Base-by-base conservation (phyloP, 805 yeast species). In the Clavispora fructus region DNA sequence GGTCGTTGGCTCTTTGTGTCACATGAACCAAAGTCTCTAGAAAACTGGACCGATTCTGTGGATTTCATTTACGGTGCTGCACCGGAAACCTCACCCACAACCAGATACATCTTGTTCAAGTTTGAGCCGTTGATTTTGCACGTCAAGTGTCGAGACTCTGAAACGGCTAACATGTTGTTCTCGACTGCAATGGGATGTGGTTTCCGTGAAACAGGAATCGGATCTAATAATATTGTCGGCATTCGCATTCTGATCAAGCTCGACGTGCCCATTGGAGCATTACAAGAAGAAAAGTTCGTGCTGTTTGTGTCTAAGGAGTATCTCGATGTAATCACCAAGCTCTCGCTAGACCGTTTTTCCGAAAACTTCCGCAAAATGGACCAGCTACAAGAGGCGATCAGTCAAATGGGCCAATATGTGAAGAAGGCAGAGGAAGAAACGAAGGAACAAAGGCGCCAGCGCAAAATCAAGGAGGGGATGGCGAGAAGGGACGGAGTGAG, bases 41-140 rank as follows among this genome's bases (percentile, higher is more conserved):
- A 59, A 1, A 60, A 68, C 13, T 83, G 88, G 88, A 62, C 73
- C 52, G 61, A 69, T 45, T 51, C 49, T 2, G 55, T 66, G 11
- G 58, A 54, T 14, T 68, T 64, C 43, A 44, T 45, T 14, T 37
- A 39, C 35, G 35, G 17, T 5, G 13, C 26, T 7, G 43, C 35
- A 1, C 38, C 38, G 9, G 27, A 13, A 3, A 26, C 31, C 8
- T 31, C 30, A 4, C 33, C 25, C 16, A 48, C 57, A 23, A 70
- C 75, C 1, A 68, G 95, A 43, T 82, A 74, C 50, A 75, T 88
- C 7, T 69, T 88, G 30, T 88, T 72, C 69, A 89, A 90, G 57
- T 89, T 82, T 54, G 96, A 89, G 65, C 95, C 96, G 4, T 74
- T 89, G 61, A 88, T 89, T 41, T 65, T 88, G 41, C 96, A 89